Conservation (phyloP, 305 asterid genomes). For the Fraxinus ornus region DNA sequence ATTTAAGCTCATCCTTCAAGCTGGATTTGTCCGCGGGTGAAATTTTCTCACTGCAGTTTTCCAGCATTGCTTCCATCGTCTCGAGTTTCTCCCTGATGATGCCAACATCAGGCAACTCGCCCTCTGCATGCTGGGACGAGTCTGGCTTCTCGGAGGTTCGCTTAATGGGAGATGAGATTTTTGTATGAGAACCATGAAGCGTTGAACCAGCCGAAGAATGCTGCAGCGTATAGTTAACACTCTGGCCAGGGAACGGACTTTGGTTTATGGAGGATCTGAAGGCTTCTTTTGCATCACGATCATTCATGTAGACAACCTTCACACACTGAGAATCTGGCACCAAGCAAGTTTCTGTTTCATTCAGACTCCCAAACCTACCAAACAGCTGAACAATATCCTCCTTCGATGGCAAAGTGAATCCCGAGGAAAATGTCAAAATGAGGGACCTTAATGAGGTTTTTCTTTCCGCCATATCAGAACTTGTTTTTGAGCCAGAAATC, state of each 20-base stretch:
- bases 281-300: slow-evolving; percentile 53
- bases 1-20: slow-evolving; percentile 47
- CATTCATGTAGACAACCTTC: slow-evolving; percentile 36
- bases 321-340: slow-evolving; percentile 29
- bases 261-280: slow-evolving; percentile 37
- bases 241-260: slow-evolving; percentile 38
- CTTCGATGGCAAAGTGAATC: slow-evolving; percentile 50
- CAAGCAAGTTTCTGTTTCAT: slow-evolving; percentile 38
- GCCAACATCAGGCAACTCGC: slow-evolving; percentile 31
- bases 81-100: slow-evolving; percentile 37
- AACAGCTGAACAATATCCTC: slow-evolving; percentile 39
- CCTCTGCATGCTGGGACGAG: slow-evolving; percentile 16
- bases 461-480: slow-evolving; percentile 17
- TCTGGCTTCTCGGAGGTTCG: slow-evolving; percentile 18
- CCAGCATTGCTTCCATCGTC: slow-evolving; percentile 38
- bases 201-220: slow-evolving; percentile 27
- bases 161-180: slow-evolving; percentile 18
- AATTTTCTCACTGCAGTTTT: slow-evolving; percentile 34
- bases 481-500: slow-evolving; percentile 20
- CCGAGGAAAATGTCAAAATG: slow-evolving; percentile 39
- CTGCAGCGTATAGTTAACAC: slow-evolving; percentile 34
- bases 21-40: slow-evolving; percentile 34
- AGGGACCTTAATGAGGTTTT: slow-evolving; percentile 19
- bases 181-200: slow-evolving; percentile 21
- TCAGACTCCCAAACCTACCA: slow-evolving; percentile 45